These are phyloP conservation scores for Dissophora globulifera DNA, from an alignment of 192 early-diverging fungal species.

Conservation along the genomic window DNA sequence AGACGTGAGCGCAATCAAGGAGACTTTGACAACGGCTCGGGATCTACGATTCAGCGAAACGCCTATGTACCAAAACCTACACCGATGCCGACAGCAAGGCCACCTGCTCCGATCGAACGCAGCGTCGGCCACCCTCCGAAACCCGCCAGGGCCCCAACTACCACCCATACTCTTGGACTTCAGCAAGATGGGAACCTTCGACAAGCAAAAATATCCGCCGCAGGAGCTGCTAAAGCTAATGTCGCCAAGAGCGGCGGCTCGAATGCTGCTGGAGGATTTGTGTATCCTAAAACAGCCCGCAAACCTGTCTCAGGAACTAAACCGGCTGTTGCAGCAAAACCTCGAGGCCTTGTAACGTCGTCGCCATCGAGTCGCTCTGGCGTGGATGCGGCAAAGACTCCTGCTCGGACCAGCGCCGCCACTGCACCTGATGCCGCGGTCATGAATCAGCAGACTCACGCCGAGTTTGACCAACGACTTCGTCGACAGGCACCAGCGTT, in stretches of 20 bases:
- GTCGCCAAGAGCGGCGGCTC: too few relatives aligned
- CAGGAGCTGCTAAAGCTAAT: too few relatives aligned
- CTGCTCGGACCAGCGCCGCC: neutral
- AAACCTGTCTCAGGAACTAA: slow-evolving; percentile 33
- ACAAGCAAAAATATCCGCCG: too few relatives aligned
- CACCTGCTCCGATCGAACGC: neutral
- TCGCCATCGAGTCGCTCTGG: neutral
- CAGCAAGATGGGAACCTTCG: neutral
- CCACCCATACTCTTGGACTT: too few relatives aligned
- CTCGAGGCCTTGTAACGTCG: slow-evolving; percentile 9
- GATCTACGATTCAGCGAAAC: slow-evolving; percentile 24
- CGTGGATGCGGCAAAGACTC: neutral
- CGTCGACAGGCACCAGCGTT: neutral
- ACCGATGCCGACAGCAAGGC: slow-evolving; percentile 7
- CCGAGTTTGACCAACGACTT: slow-evolving; percentile 9
- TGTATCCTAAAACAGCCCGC: slow-evolving; percentile 38
- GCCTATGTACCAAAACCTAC: slow-evolving; percentile 24
- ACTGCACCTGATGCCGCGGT: neutral
- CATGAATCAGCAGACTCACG: slow-evolving; percentile 2
- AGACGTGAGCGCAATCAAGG: neutral
- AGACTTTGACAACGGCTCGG: too few relatives aligned
- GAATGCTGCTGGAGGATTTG: too few relatives aligned
- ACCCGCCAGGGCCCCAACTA: too few relatives aligned
- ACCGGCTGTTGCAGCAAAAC: slow-evolving; percentile 30
- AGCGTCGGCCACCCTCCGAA: neutral